These are phyloP conservation scores for Nothophoma quercina DNA, from an alignment of 2,329 filamentous ascomycete species.

Conservation along the genomic window DNA sequence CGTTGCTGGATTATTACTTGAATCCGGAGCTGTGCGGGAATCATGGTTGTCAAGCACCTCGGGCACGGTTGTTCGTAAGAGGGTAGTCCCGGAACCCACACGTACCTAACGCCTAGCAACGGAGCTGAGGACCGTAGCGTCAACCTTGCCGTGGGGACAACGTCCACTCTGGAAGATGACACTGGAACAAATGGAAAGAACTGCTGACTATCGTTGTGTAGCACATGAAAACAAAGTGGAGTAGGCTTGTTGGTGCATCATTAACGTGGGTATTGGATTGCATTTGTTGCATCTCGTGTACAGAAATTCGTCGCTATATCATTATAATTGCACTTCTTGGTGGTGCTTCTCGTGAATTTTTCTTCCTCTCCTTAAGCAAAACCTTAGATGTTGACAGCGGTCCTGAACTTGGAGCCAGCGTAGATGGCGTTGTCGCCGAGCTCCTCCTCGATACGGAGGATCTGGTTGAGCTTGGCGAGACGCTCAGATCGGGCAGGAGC, in stretches of 20 bases:
- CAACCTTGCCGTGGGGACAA: not conserved
- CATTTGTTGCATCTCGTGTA: slow-evolving; percentile 23
- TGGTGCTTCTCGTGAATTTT: slow-evolving; percentile 14
- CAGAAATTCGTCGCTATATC: slow-evolving; percentile 20
- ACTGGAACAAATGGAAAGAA: too few relatives aligned
- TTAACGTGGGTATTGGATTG: slow-evolving; percentile 18
- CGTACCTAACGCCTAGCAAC: not conserved
- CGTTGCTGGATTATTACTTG: not conserved
- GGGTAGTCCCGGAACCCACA: slow-evolving; percentile 5
- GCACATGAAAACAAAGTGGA: not conserved
- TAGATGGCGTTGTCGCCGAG: slow-evolving; percentile 84
- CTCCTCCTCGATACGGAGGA: slow-evolving; percentile 99
- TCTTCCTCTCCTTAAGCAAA: not conserved
- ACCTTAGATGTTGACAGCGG: slow-evolving; percentile 73
- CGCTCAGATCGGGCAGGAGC: slow-evolving; percentile 90
- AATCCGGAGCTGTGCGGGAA: not conserved
- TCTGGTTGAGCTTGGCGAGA: slow-evolving; percentile 99
- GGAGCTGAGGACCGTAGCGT: not conserved
- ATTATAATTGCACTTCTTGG: slow-evolving; percentile 22
- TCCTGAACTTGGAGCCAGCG: slow-evolving; percentile 92
- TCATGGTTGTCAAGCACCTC: not conserved
- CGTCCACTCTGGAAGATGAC: not conserved
- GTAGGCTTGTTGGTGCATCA: not conserved
- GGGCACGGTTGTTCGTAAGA: not conserved
- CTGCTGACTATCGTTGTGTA: too few relatives aligned